A percentile compares a stretch with the other conserved stretches of the same genome.
Conservation (phyloP, 257 asterid genomes). For the Ehretia macrophylla region DNA sequence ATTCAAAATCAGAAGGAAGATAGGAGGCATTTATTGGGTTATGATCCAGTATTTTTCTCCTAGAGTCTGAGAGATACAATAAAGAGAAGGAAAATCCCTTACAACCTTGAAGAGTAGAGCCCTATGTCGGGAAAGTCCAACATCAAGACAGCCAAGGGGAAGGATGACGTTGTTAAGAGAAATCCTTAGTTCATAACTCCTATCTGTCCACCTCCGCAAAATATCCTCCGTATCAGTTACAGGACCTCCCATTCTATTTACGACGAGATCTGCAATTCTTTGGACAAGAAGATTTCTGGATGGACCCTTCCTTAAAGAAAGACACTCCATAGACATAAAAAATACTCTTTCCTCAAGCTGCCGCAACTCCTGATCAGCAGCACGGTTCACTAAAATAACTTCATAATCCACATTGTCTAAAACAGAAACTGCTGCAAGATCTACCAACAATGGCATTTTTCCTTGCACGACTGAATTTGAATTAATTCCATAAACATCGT, state of each 20-base stretch:
- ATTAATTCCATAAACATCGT: constrained; percentile 76
- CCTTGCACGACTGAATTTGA: constrained; percentile 50
- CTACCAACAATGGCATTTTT: constrained; percentile 70
- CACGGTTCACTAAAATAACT: constrained; percentile 77
- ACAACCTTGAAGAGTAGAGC: constrained; percentile 95
- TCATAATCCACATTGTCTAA: constrained; percentile 59
- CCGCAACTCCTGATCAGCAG: constrained; percentile 58
- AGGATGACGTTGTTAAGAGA: constrained; percentile 49
- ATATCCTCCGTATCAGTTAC: constrained; percentile 87
- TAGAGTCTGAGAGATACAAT: not conserved
- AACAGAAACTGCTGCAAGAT: constrained; percentile 62
- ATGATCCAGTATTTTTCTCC: not conserved
- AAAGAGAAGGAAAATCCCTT: constrained; percentile 9
- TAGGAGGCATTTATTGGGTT: not conserved
- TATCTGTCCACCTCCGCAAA: constrained; percentile 71
- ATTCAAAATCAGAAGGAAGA: not conserved
- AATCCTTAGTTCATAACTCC: constrained; percentile 58
- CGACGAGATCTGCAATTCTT: constrained; percentile 79
- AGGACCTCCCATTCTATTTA: constrained; percentile 89
- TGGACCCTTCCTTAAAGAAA: constrained; percentile 41
- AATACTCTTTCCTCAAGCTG: constrained; percentile 78
- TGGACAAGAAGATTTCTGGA: constrained; percentile 54
- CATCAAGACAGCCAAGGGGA: constrained; percentile 89
- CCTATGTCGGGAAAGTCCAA: constrained; percentile 97
- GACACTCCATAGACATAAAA: constrained; percentile 51